Evolutionary conservation across 805 yeast species (phyloP).

Genomic region (Candida jianshihensis): DNA sequence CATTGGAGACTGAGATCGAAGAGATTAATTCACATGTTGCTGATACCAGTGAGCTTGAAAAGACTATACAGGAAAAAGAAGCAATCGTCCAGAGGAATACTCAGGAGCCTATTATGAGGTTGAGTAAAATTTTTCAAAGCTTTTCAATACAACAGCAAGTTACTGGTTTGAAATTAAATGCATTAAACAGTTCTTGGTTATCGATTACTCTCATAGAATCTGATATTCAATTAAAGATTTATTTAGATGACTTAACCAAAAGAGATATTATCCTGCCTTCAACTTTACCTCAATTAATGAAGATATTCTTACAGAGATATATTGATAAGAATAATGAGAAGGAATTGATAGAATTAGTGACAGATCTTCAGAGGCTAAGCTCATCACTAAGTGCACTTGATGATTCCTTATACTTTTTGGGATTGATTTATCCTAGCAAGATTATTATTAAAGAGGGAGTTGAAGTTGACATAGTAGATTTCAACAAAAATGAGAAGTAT

Average conservation of each 20-base stretch:
- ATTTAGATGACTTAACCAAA: conserved; percentile 4
- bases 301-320: conserved; percentile 6
- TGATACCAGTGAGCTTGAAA: conserved; percentile 14
- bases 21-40: conserved; percentile 4
- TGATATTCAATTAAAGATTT: conserved; percentile 5
- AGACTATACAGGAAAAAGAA: conserved; percentile 10
- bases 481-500: conserved; percentile 13
- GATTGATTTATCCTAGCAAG: conserved; percentile 10
- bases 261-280: conserved; percentile 5
- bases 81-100: conserved; percentile 11
- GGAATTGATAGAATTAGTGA: conserved; percentile 3
- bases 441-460: conserved; percentile 5
- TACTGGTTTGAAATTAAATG: conserved; percentile 9
- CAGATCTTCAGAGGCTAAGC: conserved; percentile 3
- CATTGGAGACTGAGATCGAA: conserved; percentile 7
- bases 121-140: conserved; percentile 5
- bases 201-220: conserved; percentile 4
- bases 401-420: conserved; percentile 12
- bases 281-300: conserved; percentile 5
- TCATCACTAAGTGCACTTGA: conserved; percentile 6
- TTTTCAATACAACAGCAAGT: conserved; percentile 9
- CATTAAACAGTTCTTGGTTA: conserved; percentile 7
- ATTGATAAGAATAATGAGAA: neutral
- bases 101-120: conserved; percentile 15
- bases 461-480: conserved; percentile 9